A percentile compares a stretch with the other conserved stretches of the same genome.
phyloP scores from a whole-genome alignment of 2,329 filamentous ascomycete genomes.

The Fusarium gaditjirri region DNA sequence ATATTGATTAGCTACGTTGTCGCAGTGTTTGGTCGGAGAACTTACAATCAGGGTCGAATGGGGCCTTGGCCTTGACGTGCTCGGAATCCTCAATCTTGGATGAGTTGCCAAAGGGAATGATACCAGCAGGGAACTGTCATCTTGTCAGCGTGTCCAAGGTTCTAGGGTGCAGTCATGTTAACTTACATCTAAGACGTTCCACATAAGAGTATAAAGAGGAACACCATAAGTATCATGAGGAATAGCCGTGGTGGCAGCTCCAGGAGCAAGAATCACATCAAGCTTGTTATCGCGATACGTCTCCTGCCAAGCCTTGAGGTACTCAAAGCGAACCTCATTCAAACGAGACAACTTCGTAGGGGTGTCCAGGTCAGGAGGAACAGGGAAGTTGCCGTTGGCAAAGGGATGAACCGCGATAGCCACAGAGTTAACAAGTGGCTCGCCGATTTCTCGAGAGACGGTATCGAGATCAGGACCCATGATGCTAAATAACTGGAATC shows the following conservation, averaged over 20 bases:
- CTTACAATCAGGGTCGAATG: slow-evolving; percentile 41
- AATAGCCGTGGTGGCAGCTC: slow-evolving; percentile 25
- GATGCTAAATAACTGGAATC: slow-evolving; percentile 35
- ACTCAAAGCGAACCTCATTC: slow-evolving; percentile 10
- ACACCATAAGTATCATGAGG: slow-evolving; percentile 39
- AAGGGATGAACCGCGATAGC: slow-evolving; percentile 34
- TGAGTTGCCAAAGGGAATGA: slow-evolving; percentile 28
- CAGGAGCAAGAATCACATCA: slow-evolving; percentile 35
- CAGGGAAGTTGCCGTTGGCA: slow-evolving; percentile 16
- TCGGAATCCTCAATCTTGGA: slow-evolving; percentile 31
- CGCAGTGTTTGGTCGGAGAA: fast-evolving
- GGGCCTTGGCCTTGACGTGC: slow-evolving; percentile 10
- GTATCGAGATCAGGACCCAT: slow-evolving; percentile 21
- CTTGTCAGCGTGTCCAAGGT: neutral
- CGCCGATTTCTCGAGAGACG: slow-evolving; percentile 25
- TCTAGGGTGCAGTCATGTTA: fast-evolving
- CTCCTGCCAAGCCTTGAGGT: slow-evolving; percentile 25
- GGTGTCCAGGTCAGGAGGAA: slow-evolving; percentile 4
- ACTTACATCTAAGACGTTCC: slow-evolving; percentile 40
- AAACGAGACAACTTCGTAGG: slow-evolving; percentile 2
- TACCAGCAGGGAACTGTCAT: slow-evolving; percentile 35
- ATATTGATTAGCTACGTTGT: neutral
- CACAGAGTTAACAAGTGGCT: slow-evolving; percentile 35
- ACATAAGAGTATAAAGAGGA: slow-evolving; percentile 39
- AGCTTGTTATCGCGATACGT: slow-evolving; percentile 25